Evolutionary conservation across 352 stramenopile species (phyloP).

Genomic region (Saprolegnia diclina): DNA sequence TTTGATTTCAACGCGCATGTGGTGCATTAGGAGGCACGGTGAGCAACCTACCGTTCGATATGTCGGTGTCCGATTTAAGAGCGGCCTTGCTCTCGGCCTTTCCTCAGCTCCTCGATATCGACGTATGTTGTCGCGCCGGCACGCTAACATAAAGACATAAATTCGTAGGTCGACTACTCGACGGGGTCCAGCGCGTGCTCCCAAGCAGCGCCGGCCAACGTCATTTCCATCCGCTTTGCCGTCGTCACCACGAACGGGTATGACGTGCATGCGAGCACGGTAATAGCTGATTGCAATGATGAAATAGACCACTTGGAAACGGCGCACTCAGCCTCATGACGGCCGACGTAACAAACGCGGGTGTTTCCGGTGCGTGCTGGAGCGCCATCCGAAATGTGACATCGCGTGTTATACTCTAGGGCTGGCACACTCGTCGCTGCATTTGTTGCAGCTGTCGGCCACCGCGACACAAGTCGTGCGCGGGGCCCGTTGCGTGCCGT

Average conservation of each 20-base stretch:
- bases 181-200: conserved; percentile 39
- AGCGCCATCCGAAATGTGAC: background rate
- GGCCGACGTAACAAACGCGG: conserved; percentile 49
- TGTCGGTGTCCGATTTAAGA: conserved; percentile 39
- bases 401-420: conserved; percentile 8
- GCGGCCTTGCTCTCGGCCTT: conserved; percentile 41
- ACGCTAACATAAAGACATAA: background rate
- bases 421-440: conserved; percentile 29
- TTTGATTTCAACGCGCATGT: no score
- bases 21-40: conserved; percentile 30
- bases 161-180: conserved; percentile 34
- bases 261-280: background rate
- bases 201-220: conserved; percentile 36
- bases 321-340: conserved; percentile 47
- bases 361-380: conserved; percentile 16
- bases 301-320: conserved; percentile 39
- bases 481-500: conserved; percentile 41
- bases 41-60: conserved; percentile 39
- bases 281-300: conserved; percentile 17
- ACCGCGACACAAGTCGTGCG: conserved; percentile 50
- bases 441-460: conserved; percentile 49
- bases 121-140: conserved; percentile 29
- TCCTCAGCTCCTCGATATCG: conserved; percentile 55
- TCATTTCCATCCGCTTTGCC: conserved; percentile 56
- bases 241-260: conserved; percentile 40